A percentile compares a stretch with the other conserved stretches of the same genome.
phyloP scores from a whole-genome alignment of 2,329 filamentous ascomycete genomes.

The Penicillium sclerotiorum region DNA sequence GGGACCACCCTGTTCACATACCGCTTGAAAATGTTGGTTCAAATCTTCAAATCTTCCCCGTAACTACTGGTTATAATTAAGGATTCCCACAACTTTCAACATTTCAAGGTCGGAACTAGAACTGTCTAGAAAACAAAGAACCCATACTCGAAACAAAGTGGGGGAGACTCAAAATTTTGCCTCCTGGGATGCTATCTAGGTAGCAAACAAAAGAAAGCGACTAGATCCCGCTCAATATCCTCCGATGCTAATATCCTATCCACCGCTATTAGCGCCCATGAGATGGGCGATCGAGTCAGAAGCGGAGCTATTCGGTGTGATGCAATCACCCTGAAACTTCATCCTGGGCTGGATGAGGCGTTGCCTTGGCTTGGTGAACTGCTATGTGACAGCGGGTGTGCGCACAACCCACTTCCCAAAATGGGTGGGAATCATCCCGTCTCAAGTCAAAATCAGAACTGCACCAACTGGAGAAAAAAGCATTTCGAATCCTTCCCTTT shows the following conservation, averaged over 20 bases:
- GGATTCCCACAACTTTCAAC: too few species aligned
- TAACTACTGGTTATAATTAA: too few species aligned
- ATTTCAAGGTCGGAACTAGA: too few species aligned
- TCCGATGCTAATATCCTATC: neutral
- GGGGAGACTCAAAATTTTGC: neutral
- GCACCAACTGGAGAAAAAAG: slow-evolving; percentile 3
- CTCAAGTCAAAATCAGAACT: neutral
- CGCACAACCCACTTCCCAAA: slow-evolving; percentile 8
- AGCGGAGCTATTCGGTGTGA: slow-evolving; percentile 24
- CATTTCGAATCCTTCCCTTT: neutral
- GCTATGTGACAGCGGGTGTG: slow-evolving; percentile 24
- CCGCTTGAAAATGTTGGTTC: neutral
- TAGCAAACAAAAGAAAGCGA: slow-evolving; percentile 2
- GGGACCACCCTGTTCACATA: neutral
- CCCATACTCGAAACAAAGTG: neutral
- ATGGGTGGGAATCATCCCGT: neutral
- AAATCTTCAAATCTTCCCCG: neutral
- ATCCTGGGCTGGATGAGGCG: slow-evolving; percentile 17
- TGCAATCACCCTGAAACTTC: slow-evolving; percentile 29
- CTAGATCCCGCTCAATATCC: neutral
- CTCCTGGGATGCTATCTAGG: neutral
- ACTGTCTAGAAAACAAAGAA: neutral
- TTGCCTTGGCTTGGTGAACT: slow-evolving; percentile 8
- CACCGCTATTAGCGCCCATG: slow-evolving; percentile 16
- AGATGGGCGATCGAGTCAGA: too few species aligned